These are phyloP conservation scores for Phytophthora ohioensis DNA, from an alignment of 352 stramenopile species.

Conservation along the genomic window DNA sequence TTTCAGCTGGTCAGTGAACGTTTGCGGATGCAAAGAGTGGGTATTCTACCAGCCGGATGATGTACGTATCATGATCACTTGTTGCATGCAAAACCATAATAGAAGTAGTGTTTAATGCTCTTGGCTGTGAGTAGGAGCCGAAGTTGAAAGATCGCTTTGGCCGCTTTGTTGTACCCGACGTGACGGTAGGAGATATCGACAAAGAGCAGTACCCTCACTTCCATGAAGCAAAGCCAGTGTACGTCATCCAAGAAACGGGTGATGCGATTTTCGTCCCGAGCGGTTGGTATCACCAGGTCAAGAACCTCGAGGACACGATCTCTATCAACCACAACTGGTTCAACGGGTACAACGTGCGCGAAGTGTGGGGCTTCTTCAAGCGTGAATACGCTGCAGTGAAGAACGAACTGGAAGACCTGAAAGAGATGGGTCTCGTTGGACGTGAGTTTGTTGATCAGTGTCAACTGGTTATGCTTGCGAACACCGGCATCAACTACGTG, in stretches of 20 bases:
- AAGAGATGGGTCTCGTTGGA: slow-evolving; percentile 64
- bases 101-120: slow-evolving; percentile 9
- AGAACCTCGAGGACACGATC: slow-evolving; percentile 93
- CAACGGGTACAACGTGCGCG: slow-evolving; percentile 82
- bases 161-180: slow-evolving; percentile 61
- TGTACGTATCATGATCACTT: slow-evolving; percentile 39
- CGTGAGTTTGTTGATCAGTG: slow-evolving; percentile 73
- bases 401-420: slow-evolving; percentile 67
- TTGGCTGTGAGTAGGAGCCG: slow-evolving; percentile 46
- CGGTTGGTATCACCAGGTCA: slow-evolving; percentile 96
- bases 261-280: slow-evolving; percentile 97
- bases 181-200: slow-evolving; percentile 57
- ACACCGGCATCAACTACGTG: slow-evolving; percentile 80
- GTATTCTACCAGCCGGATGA: slow-evolving; percentile 86
- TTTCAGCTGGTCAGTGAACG: slow-evolving; percentile 96
- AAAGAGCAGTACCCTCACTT: slow-evolving; percentile 62
- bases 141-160: slow-evolving; percentile 84
- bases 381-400: slow-evolving; percentile 67
- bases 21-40: slow-evolving; percentile 96
- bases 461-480: slow-evolving; percentile 79
- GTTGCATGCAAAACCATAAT: neutral
- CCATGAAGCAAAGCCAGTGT: slow-evolving; percentile 51
- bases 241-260: slow-evolving; percentile 68
- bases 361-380: slow-evolving; percentile 81
- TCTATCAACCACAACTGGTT: slow-evolving; percentile 99